phyloP scores from a whole-genome alignment of 2,329 filamentous ascomycete species.

The Colletotrichum sp. region DNA sequence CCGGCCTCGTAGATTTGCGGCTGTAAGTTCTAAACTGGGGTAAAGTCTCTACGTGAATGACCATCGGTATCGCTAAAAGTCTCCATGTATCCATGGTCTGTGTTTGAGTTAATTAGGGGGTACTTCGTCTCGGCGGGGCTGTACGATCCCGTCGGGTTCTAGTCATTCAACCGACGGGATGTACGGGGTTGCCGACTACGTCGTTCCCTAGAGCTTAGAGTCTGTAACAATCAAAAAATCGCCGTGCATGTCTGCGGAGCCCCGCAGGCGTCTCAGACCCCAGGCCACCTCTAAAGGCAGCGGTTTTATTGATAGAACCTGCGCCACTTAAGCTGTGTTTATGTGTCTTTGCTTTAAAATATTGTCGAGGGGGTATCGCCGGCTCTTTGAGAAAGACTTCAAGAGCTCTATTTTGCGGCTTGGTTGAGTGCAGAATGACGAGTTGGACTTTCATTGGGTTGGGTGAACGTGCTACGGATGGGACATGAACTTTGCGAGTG shows the following conservation, averaged over 20 bases:
- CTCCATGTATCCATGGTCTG: background rate
- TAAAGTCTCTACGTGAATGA: background rate
- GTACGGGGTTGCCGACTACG: background rate
- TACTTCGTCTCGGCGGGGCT: background rate
- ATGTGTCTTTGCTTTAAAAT: background rate
- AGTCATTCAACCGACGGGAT: background rate
- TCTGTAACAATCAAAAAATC: background rate
- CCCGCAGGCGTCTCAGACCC: background rate
- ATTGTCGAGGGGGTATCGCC: background rate
- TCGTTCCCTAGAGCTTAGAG: background rate
- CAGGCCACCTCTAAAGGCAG: background rate
- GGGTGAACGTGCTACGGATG: no score
- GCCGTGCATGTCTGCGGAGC: background rate
- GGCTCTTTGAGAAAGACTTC: fast-evolving
- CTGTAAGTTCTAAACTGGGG: background rate
- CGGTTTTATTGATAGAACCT: background rate
- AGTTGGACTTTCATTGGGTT: background rate
- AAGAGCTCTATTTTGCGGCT: background rate
- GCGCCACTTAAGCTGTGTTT: background rate
- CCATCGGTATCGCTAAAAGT: background rate
- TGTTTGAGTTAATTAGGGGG: background rate
- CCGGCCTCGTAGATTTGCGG: background rate
- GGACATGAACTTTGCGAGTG: background rate
- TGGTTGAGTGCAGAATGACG: background rate
- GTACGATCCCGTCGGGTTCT: background rate